Evolutionary conservation across 1,284 basidiomycete species (phyloP).

Genomic region (Marasmius tenuissimus): DNA sequence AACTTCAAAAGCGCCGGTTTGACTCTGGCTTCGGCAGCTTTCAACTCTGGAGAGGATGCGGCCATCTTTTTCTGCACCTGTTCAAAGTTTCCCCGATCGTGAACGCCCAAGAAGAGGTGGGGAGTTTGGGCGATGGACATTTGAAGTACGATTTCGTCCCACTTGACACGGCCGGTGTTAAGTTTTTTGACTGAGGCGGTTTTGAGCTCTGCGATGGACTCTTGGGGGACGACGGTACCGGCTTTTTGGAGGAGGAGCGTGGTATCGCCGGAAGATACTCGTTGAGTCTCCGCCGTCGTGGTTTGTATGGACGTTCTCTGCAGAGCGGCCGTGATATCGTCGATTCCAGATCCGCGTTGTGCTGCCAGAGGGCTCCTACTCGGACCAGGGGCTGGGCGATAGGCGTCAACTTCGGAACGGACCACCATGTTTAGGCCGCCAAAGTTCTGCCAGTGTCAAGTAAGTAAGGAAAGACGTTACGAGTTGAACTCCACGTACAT

Average conservation of each 20-base stretch:
- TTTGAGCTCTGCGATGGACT: slow-evolving; percentile 45
- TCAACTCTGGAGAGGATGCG: slow-evolving; percentile 29
- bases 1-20: slow-evolving; percentile 41
- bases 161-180: slow-evolving; percentile 32
- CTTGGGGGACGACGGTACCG: slow-evolving; percentile 43
- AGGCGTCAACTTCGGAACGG: slow-evolving; percentile 51
- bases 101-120: slow-evolving; percentile 48
- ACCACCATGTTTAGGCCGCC: slow-evolving; percentile 50
- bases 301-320: slow-evolving; percentile 10
- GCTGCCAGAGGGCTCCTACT: too few relatives aligned
- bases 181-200: slow-evolving; percentile 37
- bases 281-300: not conserved
- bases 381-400: too few relatives aligned
- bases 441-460: slow-evolving; percentile 34
- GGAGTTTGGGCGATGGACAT: slow-evolving; percentile 57
- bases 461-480: not conserved
- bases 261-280: not conserved
- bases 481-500: too few relatives aligned
- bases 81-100: slow-evolving; percentile 44
- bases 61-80: slow-evolving; percentile 42
- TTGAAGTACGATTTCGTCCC: slow-evolving; percentile 49
- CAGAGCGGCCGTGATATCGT: slow-evolving; percentile 36
- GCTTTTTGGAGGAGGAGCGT: slow-evolving; percentile 35
- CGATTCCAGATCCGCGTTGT: slow-evolving; percentile 20
- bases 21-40: slow-evolving; percentile 26